Evolutionary conservation across 345 rosid genomes (phyloP), one percentile per base, ranked within the genome.

Genomic region (Syzygium oleosum): DNA sequence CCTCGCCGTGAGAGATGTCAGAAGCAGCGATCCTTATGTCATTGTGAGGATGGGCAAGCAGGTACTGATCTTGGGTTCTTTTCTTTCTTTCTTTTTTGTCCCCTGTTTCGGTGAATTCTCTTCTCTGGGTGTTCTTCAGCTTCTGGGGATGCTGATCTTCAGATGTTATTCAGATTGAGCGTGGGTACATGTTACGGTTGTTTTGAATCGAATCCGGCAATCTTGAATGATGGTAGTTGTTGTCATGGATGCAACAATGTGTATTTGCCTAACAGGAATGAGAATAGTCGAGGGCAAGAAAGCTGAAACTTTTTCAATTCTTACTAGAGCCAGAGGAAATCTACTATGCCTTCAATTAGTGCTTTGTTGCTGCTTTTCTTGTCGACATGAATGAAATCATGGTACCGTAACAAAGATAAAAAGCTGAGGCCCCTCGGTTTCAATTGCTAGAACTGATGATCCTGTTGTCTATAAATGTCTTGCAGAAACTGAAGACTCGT

Each of bases 1-100:
- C 85, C 98, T 97, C 79, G 99, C 99, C 56, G 90, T 97, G 46
- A 96, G 99, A 88, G 99, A 97, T 85, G 88, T 92, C 87, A 65
- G 87, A 0, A 87, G 88, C 85, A 87, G 88, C 88, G 88, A 87
- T 34, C 88, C 88, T n/a, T 78, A 87, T 14, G 88, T 87, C 10
- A 2, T 87, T 7, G 68, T 87, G 52, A 79, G 63, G 68, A 87
- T 87, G 88, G 88, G 88, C 85, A 87, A 78, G 52, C 88, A 79
- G 88, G 88, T 87, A n/a, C 56, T 52, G 56, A 31, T 52, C 13
- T 15, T 8, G 25, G 17, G 38, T 10, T 22, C 31, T 23, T 14
- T 54, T 34, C 34, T 34, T 12, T 0, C 34, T 31, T 1, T 19
- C 17, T 46, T 58, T 53, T 10, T 14, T 6, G 63, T 34, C 21